A percentile compares a stretch with the other conserved stretches of the same genome.
These are phyloP conservation scores for Pulicaria dysenterica DNA, from an alignment of 129 eudicot species.

Conservation along the genomic window DNA sequence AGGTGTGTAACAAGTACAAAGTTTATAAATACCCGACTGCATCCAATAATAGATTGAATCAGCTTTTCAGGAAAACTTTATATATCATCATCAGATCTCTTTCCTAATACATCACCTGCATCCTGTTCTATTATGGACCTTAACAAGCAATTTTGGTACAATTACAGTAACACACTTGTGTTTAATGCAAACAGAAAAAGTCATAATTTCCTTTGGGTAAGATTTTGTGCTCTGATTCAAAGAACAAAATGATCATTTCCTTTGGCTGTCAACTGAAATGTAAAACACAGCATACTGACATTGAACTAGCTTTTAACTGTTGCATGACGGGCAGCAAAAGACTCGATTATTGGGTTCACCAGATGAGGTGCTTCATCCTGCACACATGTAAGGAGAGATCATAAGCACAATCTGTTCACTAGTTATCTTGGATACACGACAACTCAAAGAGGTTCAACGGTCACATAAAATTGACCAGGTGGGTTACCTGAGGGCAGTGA, in stretches of 20 bases:
- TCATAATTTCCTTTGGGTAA: not conserved
- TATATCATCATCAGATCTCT: too few relatives aligned
- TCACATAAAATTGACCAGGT: not conserved
- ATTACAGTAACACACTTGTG: not conserved
- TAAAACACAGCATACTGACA: not conserved
- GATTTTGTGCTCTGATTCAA: not conserved
- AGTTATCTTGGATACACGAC: not conserved
- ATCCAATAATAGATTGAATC: too few relatives aligned
- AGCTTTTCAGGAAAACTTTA: too few relatives aligned
- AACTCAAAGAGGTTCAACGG: not conserved
- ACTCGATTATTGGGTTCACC: conserved; percentile 75
- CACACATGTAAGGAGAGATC: conserved; percentile 32
- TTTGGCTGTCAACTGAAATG: conserved; percentile 4
- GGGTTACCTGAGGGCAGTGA: conserved; percentile 90
- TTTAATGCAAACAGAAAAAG: conserved; percentile 9
- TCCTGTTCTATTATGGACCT: not conserved
- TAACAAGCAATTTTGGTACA: not conserved
- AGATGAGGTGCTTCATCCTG: conserved; percentile 97
- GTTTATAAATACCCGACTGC: too few relatives aligned
- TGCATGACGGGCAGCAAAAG: conserved; percentile 77
- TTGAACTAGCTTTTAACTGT: conserved; percentile 33
- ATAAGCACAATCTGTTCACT: not conserved
- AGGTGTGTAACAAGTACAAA: too few relatives aligned
- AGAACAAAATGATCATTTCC: conserved; percentile 12
- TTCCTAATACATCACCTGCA: not conserved